Evolutionary conservation across 495 filamentous ascomycete genomes (phyloP), one percentile per base, ranked within the genome.

Genomic region (Aspergillus panamensis): DNA sequence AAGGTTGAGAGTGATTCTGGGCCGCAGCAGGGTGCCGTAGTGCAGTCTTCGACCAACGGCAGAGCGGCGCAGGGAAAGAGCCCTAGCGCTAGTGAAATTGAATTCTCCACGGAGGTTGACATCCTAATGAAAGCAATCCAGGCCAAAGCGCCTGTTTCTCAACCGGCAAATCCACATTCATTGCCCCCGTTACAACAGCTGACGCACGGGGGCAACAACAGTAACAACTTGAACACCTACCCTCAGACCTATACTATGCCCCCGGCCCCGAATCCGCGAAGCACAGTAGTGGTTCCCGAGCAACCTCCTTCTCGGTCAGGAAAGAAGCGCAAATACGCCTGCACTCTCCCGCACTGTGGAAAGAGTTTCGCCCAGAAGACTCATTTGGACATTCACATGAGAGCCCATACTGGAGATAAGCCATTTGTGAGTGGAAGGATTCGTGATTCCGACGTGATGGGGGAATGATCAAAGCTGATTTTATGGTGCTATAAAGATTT

Each of bases 61-160:
- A 50, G 33, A 20, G 30, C 53, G 1, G 16, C 62, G 6, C 54
- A 50, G 13, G 52, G 56, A 31, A 69, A 67, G 59, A 66, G 61
- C 47, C 47, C 55, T 8, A 54, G 51, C 2, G 50, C 62, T 2
- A 45, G 55, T 25, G 80, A 86, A 17, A 65, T 84, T 45, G 76
- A 83, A 45, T 94, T 92, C 72, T 82, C 83, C 31, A 97, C 91
- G 1, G 83, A 88, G 50, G 85, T 97, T 44, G 93, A 97, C 68
- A 84, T 84, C n/a, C 71, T 97, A 39, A 94, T 96, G 90, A 92
- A 89, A 70, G 82, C 89, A 6, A 96, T 97, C 43, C 92, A 97
- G 68, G 77, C 87, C 25, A 90, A 90, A 33, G 64, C 61, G n/a
- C 2, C 25, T 25, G 51, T 31, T 60, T 62, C 73, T 35, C 73